These are phyloP conservation scores for Colletotrichum acutatum DNA, from an alignment of 2,329 filamentous ascomycete species.

Conservation along the genomic window DNA sequence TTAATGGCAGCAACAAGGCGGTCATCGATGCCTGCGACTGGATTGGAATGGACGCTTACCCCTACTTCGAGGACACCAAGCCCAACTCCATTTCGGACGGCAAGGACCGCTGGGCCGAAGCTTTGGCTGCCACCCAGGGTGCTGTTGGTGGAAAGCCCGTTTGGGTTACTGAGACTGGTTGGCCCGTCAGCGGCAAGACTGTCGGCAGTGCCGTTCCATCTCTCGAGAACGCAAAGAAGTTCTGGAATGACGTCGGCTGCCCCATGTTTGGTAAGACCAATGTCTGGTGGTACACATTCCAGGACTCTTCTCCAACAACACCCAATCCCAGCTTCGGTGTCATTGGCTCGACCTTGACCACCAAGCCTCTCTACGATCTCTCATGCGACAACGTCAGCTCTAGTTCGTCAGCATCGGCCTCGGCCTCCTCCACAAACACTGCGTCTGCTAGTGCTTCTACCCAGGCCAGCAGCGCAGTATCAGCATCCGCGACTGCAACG, in stretches of 20 bases:
- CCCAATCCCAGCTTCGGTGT: conserved; percentile 79
- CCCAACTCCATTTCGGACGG: conserved; percentile 73
- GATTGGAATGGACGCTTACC: conserved; percentile 87
- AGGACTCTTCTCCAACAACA: conserved; percentile 69
- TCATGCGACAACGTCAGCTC: conserved; percentile 58
- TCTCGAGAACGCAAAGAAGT: conserved; percentile 77
- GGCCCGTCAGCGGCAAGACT: conserved; percentile 78
- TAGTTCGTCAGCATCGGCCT: conserved; percentile 15
- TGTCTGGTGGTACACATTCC: conserved; percentile 82
- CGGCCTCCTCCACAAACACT: conserved; percentile 38
- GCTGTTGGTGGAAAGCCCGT: conserved; percentile 75
- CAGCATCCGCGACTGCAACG: conserved; percentile 22
- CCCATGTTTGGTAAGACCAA: conserved; percentile 71
- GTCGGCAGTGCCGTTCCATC: conserved; percentile 72
- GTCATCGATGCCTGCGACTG: conserved; percentile 80
- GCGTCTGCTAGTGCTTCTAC: conserved; percentile 32
- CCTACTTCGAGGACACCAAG: conserved; percentile 80
- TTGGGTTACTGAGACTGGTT: conserved; percentile 91
- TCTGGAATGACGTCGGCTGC: conserved; percentile 85
- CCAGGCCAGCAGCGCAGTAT: conserved; percentile 21
- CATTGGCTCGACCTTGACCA: conserved; percentile 63
- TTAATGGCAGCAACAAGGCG: conserved; percentile 76
- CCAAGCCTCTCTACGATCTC: conserved; percentile 71
- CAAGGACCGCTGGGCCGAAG: conserved; percentile 74
- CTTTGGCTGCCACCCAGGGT: conserved; percentile 68